Evolutionary conservation across 129 eudicot genomes (phyloP), one percentile per base, ranked within the genome.

Genomic region (Helichrysum umbraculigerum): DNA sequence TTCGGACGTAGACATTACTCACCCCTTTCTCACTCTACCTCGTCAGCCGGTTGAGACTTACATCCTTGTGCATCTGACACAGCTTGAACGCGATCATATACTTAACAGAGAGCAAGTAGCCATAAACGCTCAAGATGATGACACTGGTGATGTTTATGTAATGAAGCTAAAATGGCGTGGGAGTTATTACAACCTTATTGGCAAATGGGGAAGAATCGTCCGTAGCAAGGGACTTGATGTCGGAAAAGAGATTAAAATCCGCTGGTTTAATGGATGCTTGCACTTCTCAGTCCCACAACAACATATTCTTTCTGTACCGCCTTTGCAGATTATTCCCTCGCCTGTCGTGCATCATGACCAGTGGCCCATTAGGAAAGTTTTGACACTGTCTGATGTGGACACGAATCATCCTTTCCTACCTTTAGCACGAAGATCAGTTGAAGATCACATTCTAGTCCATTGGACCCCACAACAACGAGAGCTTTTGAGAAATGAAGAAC

Each of bases 121-220:
- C 54, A 76, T 91, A 42, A 86, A 86, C 62, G 91, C 91, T 62
- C 91, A 76, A 74, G 97, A 91, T 84, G 93, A 88, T 56, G 97
- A 88, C 79, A 91, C 91, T 25, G 91, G 93, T 62, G 97, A 91
- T 59, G 76, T 69, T 56, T 85, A 88, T 64, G 42, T 84, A 8
- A 91, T 88, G 97, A 91, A 91, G 75, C 41, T 91, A 70, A 91
- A 91, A 75, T 91, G 97, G 97, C 93, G 97, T 56, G 96, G 96
- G 76, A 90, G 96, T 71, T 90, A 87, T 32, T 90, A 85, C 73
- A 87, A 87, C 74, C 87, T 90, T 37, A 90, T 90, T 66, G 96
- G 96, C 0, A 90, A 87, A 70, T 90, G 96, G 96, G 96, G 96
- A 12, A 83, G 78, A 76, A 86, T 91, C 42, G 91, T 91, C n/a